phyloP scores from a whole-genome alignment of 306 rosid genomes.

The Trifolium repens region DNA sequence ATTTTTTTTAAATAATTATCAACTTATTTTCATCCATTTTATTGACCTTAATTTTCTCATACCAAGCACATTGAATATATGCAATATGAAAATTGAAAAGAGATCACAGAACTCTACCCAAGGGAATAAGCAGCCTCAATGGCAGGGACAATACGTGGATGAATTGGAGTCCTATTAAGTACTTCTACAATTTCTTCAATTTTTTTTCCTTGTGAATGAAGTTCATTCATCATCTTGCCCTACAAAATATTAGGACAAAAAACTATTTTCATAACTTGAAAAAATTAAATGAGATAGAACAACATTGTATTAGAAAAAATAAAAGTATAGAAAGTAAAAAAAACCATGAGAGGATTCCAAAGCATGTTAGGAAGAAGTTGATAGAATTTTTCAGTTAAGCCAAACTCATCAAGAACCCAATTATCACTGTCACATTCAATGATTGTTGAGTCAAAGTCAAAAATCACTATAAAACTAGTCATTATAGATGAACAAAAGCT shows the following conservation, averaged over 20 bases:
- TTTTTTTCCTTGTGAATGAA: constrained; percentile 61
- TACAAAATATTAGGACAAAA: constrained; percentile 1
- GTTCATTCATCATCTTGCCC: constrained; percentile 67
- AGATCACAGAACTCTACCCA: constrained; percentile 47
- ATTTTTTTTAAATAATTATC: no score
- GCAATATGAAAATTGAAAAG: background rate
- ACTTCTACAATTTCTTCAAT: constrained; percentile 52
- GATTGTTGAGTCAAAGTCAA: constrained; percentile 71
- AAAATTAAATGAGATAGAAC: background rate
- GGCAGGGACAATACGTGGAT: constrained; percentile 57
- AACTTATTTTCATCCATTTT: background rate
- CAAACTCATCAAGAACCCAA: constrained; percentile 66
- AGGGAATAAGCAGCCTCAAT: constrained; percentile 59
- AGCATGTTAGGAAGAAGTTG: constrained; percentile 58
- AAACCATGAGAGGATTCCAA: constrained; percentile 75
- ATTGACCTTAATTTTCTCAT: background rate
- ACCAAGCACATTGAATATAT: background rate
- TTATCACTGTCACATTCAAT: constrained; percentile 72
- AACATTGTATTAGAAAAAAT: background rate
- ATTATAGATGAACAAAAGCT: constrained; percentile 31
- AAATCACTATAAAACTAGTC: constrained; percentile 56
- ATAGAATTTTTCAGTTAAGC: constrained; percentile 54
- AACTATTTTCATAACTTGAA: background rate
- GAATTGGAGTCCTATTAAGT: constrained; percentile 55
- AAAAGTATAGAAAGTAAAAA: constrained; percentile 9